phyloP scores from a whole-genome alignment of 345 rosid genomes.

The Euphorbia peplus region DNA sequence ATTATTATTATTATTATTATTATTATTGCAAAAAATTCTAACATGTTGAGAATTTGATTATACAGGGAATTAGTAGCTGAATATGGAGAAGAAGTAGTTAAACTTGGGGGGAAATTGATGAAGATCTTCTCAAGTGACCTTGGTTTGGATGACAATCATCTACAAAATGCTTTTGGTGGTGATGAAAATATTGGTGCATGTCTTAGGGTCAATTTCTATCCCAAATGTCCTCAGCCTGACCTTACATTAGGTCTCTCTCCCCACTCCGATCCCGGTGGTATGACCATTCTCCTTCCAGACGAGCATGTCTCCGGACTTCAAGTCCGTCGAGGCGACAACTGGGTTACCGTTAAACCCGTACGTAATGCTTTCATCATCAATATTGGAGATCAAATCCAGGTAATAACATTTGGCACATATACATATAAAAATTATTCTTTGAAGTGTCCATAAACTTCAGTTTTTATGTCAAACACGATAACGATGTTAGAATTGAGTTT shows the following conservation, averaged over 20 bases:
- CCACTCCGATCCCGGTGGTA: slow-evolving; percentile 33
- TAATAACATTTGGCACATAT: too few relatives aligned
- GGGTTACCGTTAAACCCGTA: slow-evolving; percentile 27
- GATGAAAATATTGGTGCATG: slow-evolving; percentile 26
- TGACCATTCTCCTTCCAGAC: slow-evolving; percentile 33
- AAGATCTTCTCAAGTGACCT: slow-evolving; percentile 24
- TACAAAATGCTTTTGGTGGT: slow-evolving; percentile 28
- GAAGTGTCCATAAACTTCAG: too few relatives aligned
- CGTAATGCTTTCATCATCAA: slow-evolving; percentile 30
- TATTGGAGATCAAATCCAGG: slow-evolving; percentile 36
- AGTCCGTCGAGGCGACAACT: slow-evolving; percentile 14
- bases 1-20: too few relatives aligned
- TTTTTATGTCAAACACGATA: too few relatives aligned
- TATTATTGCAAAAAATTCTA: too few relatives aligned
- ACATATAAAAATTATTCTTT: too few relatives aligned
- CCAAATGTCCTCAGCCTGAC: slow-evolving; percentile 34
- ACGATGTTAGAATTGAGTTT: too few relatives aligned
- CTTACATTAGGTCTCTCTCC: slow-evolving; percentile 32
- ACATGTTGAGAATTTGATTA: neutral
- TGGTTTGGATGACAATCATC: slow-evolving; percentile 25
- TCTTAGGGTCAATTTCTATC: slow-evolving; percentile 29
- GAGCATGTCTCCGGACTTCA: slow-evolving; percentile 31
- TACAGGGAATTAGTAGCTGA: slow-evolving; percentile 25
- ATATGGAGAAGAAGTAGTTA: slow-evolving; percentile 20
- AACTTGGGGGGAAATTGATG: slow-evolving; percentile 26